phyloP scores from a whole-genome alignment of 225 moss, liverwort and hornwort genomes.

The Marchantia polymorpha region DNA sequence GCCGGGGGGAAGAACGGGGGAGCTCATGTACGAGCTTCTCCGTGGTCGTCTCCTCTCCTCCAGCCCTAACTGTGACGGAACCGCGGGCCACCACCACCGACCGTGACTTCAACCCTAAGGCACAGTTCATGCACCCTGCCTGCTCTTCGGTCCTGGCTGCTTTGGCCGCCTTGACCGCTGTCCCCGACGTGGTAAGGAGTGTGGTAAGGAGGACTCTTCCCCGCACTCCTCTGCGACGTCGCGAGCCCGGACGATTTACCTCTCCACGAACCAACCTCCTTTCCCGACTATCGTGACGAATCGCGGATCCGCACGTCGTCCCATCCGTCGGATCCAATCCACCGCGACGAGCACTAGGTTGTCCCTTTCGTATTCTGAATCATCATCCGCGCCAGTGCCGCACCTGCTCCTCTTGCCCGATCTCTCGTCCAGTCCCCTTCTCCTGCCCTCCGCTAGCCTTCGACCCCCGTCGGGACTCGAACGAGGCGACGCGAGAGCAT shows the following conservation, averaged over 20 bases:
- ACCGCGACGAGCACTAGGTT: neutral
- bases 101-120: conserved; percentile 6
- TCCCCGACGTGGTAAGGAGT: too few relatives aligned
- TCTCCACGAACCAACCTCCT: too few relatives aligned
- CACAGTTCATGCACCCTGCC: neutral
- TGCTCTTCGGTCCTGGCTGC: neutral
- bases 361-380: neutral
- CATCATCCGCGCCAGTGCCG: neutral
- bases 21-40: neutral
- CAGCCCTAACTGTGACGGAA: conserved; percentile 4
- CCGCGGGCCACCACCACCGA: neutral
- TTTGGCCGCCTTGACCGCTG: too few relatives aligned
- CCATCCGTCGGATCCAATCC: neutral
- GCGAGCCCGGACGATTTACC: too few relatives aligned
- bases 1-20: neutral
- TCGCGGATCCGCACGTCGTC: neutral
- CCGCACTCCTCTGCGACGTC: too few relatives aligned
- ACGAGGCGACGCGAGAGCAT: neutral
- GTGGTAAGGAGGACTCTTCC: too few relatives aligned
- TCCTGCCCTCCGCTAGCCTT: neutral
- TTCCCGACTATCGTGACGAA: too few relatives aligned
- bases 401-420: neutral
- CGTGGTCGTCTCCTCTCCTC: too few relatives aligned
- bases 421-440: neutral
- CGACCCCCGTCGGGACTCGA: neutral